Base-by-base conservation (phyloP, 768 basidiomycete genomes). In the Mycena polygramma region DNA sequence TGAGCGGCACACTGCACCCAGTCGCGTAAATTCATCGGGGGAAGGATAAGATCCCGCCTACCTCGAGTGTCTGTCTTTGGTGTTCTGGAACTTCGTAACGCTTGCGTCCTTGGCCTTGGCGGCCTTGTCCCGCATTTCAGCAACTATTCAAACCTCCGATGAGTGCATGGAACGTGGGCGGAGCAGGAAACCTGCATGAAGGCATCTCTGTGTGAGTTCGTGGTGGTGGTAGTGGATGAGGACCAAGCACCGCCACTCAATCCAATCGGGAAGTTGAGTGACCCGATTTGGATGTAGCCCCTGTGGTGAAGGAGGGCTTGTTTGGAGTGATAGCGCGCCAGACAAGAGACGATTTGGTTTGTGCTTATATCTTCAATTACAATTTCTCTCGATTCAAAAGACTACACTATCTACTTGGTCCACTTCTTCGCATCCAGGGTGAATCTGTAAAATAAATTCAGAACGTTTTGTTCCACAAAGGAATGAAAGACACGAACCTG, bases 61-160 rank as follows among this genome's bases (percentile, higher is more conserved):
- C 87, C 87, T 88, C 10, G 86, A 82, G 74, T 85, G 85, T 26
- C 85, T 83, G 79, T 92, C 91, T 73, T 84, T 85, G 24, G 89
- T 87, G 78, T 84, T 83, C 69, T 86, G 82, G 61, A 89, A 61
- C 75, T 85, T 89, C 67, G 83, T 81, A 19, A 88, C 83, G 20
- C 87, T 80, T 2, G 84, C 83, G 76, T 89, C 88, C 66, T 90
- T 90, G n/a, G 84, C 90, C 66, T 88, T 89, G 24, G 79, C 77
- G 13, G 92, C 92, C 73, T 88, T 89, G 48, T 87, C 87, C 77
- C 91, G 91, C 59, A 93, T 78, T 53, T 92, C 91, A 63, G 90
- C 88, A 66, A 91, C 90, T 90, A 48, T 30, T 5, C 26, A 24
- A 26, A 5, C 69, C 13, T 41, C 48, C 19, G 43, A 48, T 55